Conservation (phyloP, 2,329 filamentous ascomycete genomes). For the Aspergillus neoniger region DNA sequence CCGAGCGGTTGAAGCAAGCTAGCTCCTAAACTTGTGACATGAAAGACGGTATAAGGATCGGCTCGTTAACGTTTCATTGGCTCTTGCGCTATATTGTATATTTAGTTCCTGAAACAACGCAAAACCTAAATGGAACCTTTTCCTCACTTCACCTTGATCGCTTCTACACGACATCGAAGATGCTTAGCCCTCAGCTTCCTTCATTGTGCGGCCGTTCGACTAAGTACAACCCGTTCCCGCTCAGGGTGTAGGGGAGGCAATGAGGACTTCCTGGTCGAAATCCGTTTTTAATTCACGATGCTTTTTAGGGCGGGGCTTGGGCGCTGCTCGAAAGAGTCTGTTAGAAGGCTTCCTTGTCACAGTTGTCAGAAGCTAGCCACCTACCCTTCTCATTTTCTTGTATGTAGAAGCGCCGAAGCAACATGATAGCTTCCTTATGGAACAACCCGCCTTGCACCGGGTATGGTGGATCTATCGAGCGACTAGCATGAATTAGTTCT, state of each 20-base stretch:
- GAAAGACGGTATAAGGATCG: constrained; percentile 14
- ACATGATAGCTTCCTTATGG: constrained; percentile 86
- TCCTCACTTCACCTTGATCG: not conserved
- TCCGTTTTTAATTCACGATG: constrained; percentile 64
- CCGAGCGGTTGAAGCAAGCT: constrained; percentile 57
- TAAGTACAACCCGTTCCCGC: not conserved
- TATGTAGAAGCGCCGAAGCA: constrained; percentile 92
- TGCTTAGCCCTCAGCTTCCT: too few species aligned
- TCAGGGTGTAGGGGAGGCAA: constrained; percentile 3
- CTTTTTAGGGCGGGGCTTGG: constrained; percentile 65
- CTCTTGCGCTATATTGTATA: constrained; percentile 26
- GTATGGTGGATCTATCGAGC: constrained; percentile 75
- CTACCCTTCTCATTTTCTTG: constrained; percentile 93
- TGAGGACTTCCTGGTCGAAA: constrained; percentile 40
- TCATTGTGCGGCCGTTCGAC: not conserved
- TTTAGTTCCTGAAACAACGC: constrained; percentile 18
- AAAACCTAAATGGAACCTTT: not conserved
- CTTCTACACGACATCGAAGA: not conserved
- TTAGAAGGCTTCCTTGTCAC: not conserved
- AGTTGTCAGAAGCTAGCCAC: constrained; percentile 19
- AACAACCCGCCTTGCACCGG: constrained; percentile 84
- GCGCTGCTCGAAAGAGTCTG: constrained; percentile 46
- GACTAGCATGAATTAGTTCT: constrained; percentile 45
- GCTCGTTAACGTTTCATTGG: constrained; percentile 13
- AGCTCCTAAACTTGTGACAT: constrained; percentile 20